These are phyloP conservation scores for Zea luxurians DNA, from an alignment of 176 grass and related monocot species.

Conservation along the genomic window DNA sequence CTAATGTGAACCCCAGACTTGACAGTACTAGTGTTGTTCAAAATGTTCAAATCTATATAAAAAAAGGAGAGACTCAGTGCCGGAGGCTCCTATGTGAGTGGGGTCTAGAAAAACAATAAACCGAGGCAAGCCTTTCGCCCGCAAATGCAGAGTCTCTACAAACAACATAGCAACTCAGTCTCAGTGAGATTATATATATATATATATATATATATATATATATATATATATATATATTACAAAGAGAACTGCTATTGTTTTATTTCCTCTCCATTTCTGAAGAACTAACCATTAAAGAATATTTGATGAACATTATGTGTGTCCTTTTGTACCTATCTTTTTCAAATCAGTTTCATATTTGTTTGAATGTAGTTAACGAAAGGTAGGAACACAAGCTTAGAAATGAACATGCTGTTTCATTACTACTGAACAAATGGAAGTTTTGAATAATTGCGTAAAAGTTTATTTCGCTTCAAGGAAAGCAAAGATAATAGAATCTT, in stretches of 20 bases:
- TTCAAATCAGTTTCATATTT: not conserved
- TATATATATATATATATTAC: not conserved
- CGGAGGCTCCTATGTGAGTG: too few relatives aligned
- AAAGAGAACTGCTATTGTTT: not conserved
- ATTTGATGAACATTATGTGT: not conserved
- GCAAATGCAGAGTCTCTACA: too few relatives aligned
- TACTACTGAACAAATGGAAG: conserved; percentile 1
- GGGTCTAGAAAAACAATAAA: too few relatives aligned
- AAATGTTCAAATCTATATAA: not conserved
- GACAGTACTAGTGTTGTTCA: conserved; percentile 12
- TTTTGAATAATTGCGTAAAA: not conserved
- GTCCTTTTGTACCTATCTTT: not conserved
- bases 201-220: not conserved
- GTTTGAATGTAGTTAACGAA: not conserved
- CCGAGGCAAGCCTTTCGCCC: too few relatives aligned
- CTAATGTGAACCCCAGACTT: conserved; percentile 29
- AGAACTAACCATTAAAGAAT: not conserved
- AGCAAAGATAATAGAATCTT: conserved; percentile 21
- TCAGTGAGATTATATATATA: not conserved
- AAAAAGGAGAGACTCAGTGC: too few relatives aligned
- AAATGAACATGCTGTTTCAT: conserved; percentile 4
- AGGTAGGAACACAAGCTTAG: conserved; percentile 13
- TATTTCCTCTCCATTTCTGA: not conserved
- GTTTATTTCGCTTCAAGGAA: not conserved
- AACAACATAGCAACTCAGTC: too few relatives aligned